Conservation (phyloP, 345 rosid species). For the Arabis alpina region DNA sequence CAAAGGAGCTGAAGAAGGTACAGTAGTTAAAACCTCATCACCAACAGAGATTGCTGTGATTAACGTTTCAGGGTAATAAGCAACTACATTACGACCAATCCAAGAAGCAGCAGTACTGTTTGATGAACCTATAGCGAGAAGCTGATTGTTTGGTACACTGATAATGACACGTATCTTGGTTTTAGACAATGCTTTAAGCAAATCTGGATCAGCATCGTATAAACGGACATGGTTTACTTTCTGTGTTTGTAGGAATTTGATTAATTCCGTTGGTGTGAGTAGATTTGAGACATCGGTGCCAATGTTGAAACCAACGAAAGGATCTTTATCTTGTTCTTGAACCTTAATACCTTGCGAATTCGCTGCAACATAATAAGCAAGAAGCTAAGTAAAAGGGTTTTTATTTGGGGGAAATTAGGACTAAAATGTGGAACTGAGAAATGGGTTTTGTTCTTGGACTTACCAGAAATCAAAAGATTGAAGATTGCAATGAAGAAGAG, state of each 20-base stretch:
- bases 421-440: neutral
- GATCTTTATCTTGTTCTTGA: slow-evolving; percentile 61
- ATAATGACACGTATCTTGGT: slow-evolving; percentile 89
- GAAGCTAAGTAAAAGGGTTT: no score
- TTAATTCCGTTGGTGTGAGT: slow-evolving; percentile 54
- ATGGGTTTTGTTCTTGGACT: slow-evolving; percentile 32
- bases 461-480: slow-evolving; percentile 30
- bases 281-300: slow-evolving; percentile 77
- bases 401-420: neutral
- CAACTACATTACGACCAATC: slow-evolving; percentile 79
- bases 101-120: slow-evolving; percentile 88
- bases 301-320: slow-evolving; percentile 79
- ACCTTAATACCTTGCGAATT: slow-evolving; percentile 34
- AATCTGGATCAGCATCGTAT: slow-evolving; percentile 81
- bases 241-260: slow-evolving; percentile 70
- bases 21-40: slow-evolving; percentile 87
- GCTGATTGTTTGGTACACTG: slow-evolving; percentile 93
- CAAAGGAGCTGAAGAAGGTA: slow-evolving; percentile 86
- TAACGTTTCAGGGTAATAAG: slow-evolving; percentile 76
- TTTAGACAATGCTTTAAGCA: slow-evolving; percentile 75
- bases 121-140: slow-evolving; percentile 90
- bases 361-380: slow-evolving; percentile 31
- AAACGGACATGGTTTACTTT: slow-evolving; percentile 77
- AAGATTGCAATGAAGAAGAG: slow-evolving; percentile 37
- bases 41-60: slow-evolving; percentile 84